Evolutionary conservation across 1,284 basidiomycete genomes (phyloP).

Genomic region (Ganoderma lingzhi): DNA sequence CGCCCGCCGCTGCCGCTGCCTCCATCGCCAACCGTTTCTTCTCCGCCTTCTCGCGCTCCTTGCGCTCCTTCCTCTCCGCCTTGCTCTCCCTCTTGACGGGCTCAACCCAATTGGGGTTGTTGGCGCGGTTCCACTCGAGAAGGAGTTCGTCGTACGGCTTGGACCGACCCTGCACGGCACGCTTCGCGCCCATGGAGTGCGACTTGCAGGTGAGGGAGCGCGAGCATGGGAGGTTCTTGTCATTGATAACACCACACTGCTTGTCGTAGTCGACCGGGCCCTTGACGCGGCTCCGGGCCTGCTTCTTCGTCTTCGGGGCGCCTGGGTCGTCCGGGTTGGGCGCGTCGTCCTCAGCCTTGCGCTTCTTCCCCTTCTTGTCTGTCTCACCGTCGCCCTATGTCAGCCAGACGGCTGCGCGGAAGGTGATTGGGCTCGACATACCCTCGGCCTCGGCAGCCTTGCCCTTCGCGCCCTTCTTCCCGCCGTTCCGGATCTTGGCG

Average conservation of each 20-base stretch:
- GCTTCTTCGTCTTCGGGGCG: slow-evolving; percentile 79
- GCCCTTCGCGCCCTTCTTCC: slow-evolving; percentile 62
- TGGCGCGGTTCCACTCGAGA: slow-evolving; percentile 91
- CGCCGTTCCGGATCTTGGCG: slow-evolving; percentile 61
- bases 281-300: slow-evolving; percentile 77
- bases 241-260: slow-evolving; percentile 98
- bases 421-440: slow-evolving; percentile 16
- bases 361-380: slow-evolving; percentile 68
- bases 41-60: slow-evolving; percentile 76
- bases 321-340: slow-evolving; percentile 59
- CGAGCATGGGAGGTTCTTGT: slow-evolving; percentile 94
- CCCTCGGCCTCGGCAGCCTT: slow-evolving; percentile 47
- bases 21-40: slow-evolving; percentile 76
- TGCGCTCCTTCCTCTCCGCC: slow-evolving; percentile 82
- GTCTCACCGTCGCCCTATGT: slow-evolving; percentile 10
- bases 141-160: slow-evolving; percentile 88
- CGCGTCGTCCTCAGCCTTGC: slow-evolving; percentile 73
- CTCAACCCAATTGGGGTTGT: slow-evolving; percentile 96
- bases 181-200: slow-evolving; percentile 97
- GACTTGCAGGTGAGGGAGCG: slow-evolving; percentile 98
- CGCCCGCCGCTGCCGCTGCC: slow-evolving; percentile 67
- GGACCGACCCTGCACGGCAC: slow-evolving; percentile 89
- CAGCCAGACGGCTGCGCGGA: slow-evolving; percentile 7
- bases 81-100: slow-evolving; percentile 87
- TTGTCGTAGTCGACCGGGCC: slow-evolving; percentile 91